Percentiles rank a stretch among this genome's conserved stretches.
Conservation (phyloP, 768 basidiomycete genomes). For the Trametes cubensis region DNA sequence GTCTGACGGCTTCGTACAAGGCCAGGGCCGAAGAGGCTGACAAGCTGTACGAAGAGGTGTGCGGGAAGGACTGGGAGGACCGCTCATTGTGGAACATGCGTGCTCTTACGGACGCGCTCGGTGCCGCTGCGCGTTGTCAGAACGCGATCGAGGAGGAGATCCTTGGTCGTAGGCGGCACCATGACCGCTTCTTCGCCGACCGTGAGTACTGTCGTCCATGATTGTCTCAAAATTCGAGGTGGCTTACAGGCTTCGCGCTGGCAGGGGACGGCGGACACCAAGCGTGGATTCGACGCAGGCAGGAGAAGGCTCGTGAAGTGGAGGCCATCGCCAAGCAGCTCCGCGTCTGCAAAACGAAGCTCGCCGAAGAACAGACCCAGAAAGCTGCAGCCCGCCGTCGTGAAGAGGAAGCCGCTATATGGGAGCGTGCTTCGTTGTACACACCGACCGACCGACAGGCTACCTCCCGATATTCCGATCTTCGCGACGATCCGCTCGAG, state of each 20-base stretch:
- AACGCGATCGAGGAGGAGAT: conserved; percentile 7
- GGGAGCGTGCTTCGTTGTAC: no score
- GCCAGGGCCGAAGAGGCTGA: background rate
- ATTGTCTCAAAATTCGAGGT: background rate
- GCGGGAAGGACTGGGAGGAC: conserved; percentile 4
- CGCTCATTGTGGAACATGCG: background rate
- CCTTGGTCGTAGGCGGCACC: conserved; percentile 7
- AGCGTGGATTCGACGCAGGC: conserved; percentile 7
- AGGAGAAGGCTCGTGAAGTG: conserved; percentile 3
- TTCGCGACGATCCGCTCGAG: no score
- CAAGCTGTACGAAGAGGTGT: background rate
- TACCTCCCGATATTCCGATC: no score
- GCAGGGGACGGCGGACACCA: conserved; percentile 11
- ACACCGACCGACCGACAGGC: no score
- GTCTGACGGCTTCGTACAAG: conserved; percentile 10
- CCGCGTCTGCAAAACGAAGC: background rate
- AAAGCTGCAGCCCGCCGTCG: background rate
- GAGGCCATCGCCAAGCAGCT: conserved; percentile 3
- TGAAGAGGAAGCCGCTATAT: background rate
- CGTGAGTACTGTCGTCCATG: background rate
- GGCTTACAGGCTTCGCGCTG: background rate
- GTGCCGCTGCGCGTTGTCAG: background rate
- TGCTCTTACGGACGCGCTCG: background rate
- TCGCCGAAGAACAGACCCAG: background rate
- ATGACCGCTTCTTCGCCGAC: conserved; percentile 11